Base-by-base conservation (phyloP, 345 rosid species). In the Aurinia saxatilis region DNA sequence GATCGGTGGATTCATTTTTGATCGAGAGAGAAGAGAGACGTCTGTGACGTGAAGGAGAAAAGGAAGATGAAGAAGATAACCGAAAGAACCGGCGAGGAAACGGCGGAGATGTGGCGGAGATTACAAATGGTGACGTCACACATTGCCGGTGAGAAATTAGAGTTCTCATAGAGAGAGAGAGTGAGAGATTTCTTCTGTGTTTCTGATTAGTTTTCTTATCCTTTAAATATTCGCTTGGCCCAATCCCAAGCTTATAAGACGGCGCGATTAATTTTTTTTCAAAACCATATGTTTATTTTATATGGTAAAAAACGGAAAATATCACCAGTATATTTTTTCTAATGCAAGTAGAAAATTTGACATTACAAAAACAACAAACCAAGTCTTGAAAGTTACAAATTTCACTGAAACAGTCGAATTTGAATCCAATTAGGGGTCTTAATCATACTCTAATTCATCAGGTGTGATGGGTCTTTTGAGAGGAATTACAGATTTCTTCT, bases 381-480 rank as follows among this genome's bases (percentile, higher is more conserved):
- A 34, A 10, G 46, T 39, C 30, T 66, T 27, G 5, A 5, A 27
- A 27, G 31, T 5, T 27, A 23, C 5, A 5, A 27, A 27, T 27
- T 27, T 6, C 31, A 27, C 31, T 27, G 31, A 27, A 27, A 27
- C 31, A 27, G 31, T 4, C 4, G 31, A 27, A 27, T 27, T 6
- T 27, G 31, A 27, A 27, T 4, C 31, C 31, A 27, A 27, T 5
- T 81, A n/a, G n/a, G n/a, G n/a, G n/a, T n/a, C n/a, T n/a, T n/a
- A 90, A 71, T 95, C 96, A 70, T 95, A 90, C 74, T 90, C 96
- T 66, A 88, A 58, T 48, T 95, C 99, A 54, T 88, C 90, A 1
- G 97, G 97, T 60, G 95, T 80, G 46, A 88, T 72, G 0, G 96
- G 96, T 37, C 91, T 82, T 72, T 90, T 93, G 41, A 85, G 96